A percentile compares a stretch with the other conserved stretches of the same genome.
Evolutionary conservation across 2,329 filamentous ascomycete species (phyloP).

Genomic region (Didymella lethalis): DNA sequence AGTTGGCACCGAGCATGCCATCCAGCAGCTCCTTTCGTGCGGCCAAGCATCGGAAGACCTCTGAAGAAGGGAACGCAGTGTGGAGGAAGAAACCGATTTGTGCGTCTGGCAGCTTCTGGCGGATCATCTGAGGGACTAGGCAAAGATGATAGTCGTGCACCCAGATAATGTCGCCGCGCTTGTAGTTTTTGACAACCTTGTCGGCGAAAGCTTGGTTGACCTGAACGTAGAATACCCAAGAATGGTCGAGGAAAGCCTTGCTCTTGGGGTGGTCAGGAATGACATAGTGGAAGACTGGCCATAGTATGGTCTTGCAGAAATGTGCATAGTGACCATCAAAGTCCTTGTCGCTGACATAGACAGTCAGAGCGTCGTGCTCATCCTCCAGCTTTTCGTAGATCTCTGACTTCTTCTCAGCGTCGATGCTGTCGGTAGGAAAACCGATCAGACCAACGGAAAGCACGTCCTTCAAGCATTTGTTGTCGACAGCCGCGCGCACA

Average conservation of each 20-base stretch:
- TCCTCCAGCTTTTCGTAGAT: conserved; percentile 83
- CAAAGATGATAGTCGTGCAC: conserved; percentile 95
- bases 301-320: conserved; percentile 97
- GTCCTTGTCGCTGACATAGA: conserved; percentile 89
- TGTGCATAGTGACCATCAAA: conserved; percentile 94
- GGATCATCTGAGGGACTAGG: conserved; percentile 86
- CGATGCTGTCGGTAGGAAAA: conserved; percentile 89
- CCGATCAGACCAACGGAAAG: conserved; percentile 93
- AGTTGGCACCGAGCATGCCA: conserved; percentile 90
- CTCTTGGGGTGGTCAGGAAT: conserved; percentile 98
- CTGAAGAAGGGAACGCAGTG: conserved; percentile 93
- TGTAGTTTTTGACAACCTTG: conserved; percentile 89
- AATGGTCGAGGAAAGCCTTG: conserved; percentile 97
- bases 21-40: conserved; percentile 86
- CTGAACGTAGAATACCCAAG: conserved; percentile 92
- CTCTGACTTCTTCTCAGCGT: conserved; percentile 77
- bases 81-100: conserved; percentile 97
- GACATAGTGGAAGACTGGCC: conserved; percentile 98
- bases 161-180: conserved; percentile 92
- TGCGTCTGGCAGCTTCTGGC: conserved; percentile 87
- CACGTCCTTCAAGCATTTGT: conserved; percentile 74
- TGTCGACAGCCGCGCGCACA: conserved; percentile 76
- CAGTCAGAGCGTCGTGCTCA: conserved; percentile 82
- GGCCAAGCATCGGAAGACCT: conserved; percentile 91
- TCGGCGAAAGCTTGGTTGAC: conserved; percentile 94